Evolutionary conservation across 257 asterid species (phyloP).

Genomic region (Mitragyna speciosa): DNA sequence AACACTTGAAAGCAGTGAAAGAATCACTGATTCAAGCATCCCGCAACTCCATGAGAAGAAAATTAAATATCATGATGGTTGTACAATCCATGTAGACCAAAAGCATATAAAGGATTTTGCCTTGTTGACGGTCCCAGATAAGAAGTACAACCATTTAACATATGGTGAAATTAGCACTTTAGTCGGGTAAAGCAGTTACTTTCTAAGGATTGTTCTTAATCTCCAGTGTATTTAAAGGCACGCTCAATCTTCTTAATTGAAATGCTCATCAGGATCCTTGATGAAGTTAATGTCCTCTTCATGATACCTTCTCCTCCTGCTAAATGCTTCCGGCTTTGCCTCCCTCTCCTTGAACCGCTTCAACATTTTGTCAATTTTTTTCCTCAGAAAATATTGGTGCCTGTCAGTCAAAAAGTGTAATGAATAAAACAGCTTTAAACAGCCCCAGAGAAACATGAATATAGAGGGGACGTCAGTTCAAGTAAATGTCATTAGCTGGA

Average conservation of each 20-base stretch:
- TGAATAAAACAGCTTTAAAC: background rate
- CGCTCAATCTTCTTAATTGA: slow-evolving; percentile 95
- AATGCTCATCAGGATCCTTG: slow-evolving; percentile 83
- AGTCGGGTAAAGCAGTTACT: slow-evolving; percentile 65
- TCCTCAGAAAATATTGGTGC: slow-evolving; percentile 70
- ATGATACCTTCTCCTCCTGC: slow-evolving; percentile 90
- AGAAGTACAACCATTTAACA: background rate
- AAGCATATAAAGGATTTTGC: background rate
- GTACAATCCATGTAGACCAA: background rate
- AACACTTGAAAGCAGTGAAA: background rate
- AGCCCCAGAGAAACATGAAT: background rate
- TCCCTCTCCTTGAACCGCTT: slow-evolving; percentile 87
- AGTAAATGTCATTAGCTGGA: too few species aligned
- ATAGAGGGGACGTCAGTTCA: background rate
- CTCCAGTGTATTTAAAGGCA: slow-evolving; percentile 92
- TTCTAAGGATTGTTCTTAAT: slow-evolving; percentile 96
- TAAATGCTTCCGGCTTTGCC: slow-evolving; percentile 72
- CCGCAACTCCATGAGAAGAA: background rate
- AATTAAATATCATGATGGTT: background rate
- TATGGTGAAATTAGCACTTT: slow-evolving; percentile 12
- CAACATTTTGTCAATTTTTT: slow-evolving; percentile 82
- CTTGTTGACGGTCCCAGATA: background rate
- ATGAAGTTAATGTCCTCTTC: slow-evolving; percentile 98
- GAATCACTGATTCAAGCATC: background rate
- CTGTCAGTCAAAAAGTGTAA: slow-evolving; percentile 34